Conservation (phyloP, 2,329 filamentous ascomycete species). For the Albophoma yamanashiensis region DNA sequence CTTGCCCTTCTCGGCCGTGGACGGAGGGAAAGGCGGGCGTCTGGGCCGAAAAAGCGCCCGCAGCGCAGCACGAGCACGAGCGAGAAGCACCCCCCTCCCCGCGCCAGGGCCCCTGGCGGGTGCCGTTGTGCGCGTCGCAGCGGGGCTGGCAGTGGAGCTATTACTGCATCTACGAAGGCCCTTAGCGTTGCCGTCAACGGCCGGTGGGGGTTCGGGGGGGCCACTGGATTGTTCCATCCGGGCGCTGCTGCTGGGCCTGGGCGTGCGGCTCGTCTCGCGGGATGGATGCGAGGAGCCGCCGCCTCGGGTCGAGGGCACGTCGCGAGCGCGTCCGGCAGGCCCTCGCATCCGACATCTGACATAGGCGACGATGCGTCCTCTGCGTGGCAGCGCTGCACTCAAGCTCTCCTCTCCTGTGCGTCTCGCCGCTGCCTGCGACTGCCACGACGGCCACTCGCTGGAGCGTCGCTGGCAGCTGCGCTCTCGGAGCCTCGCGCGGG, state of each 20-base stretch:
- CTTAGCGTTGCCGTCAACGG: background rate
- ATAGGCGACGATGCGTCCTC: background rate
- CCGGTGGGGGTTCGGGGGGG: too few relatives aligned
- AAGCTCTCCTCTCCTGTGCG: background rate
- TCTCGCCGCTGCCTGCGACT: background rate
- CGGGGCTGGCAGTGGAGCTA: background rate
- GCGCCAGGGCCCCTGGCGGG: background rate
- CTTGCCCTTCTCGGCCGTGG: constrained; percentile 1
- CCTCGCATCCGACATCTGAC: background rate
- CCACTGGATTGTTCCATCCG: background rate
- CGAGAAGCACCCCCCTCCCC: background rate
- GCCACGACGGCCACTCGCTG: background rate
- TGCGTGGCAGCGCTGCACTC: background rate
- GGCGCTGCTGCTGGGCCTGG: background rate
- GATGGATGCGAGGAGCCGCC: background rate
- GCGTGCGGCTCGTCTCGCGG: background rate
- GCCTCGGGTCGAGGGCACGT: background rate
- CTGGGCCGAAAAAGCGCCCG: too few relatives aligned
- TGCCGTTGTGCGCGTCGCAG: background rate
- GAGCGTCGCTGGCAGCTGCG: background rate
- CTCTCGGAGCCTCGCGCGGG: background rate
- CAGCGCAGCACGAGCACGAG: too few relatives aligned
- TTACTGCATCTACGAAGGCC: background rate
- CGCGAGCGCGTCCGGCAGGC: background rate
- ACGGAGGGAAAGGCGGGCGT: background rate